A percentile compares a stretch with the other conserved stretches of the same genome.
phyloP scores from a whole-genome alignment of 2,329 filamentous ascomycete genomes.

The Neonectria punicea region DNA sequence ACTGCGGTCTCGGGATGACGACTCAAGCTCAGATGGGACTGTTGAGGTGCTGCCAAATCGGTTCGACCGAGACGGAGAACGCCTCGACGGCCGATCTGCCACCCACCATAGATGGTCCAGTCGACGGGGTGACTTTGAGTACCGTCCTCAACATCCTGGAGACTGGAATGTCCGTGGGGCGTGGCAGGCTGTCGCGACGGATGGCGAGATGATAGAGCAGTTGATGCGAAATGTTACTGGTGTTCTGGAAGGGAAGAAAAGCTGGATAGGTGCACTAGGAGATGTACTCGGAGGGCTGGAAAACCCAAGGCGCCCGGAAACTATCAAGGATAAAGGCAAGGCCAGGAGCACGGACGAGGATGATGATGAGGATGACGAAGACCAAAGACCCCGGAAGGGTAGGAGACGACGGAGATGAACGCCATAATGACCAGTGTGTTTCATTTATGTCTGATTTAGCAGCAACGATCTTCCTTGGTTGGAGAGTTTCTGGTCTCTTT shows the following conservation, averaged over 20 bases:
- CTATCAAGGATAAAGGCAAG: slow-evolving; percentile 15
- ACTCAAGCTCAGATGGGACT: slow-evolving; percentile 46
- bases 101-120: slow-evolving; percentile 45
- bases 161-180: slow-evolving; percentile 53
- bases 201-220: slow-evolving; percentile 53
- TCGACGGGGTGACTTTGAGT: slow-evolving; percentile 56
- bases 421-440: slow-evolving; percentile 37
- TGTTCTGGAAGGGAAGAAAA: slow-evolving; percentile 44
- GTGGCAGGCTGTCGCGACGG: slow-evolving; percentile 59
- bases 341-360: background rate
- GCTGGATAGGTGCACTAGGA: slow-evolving; percentile 47
- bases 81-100: slow-evolving; percentile 45
- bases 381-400: slow-evolving; percentile 24
- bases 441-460: slow-evolving; percentile 20
- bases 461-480: slow-evolving; percentile 31
- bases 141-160: slow-evolving; percentile 45
- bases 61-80: slow-evolving; percentile 57
- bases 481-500: slow-evolving; percentile 25
- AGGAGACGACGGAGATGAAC: slow-evolving; percentile 33
- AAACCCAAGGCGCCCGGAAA: slow-evolving; percentile 16
- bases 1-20: slow-evolving; percentile 30
- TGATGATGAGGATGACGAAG: slow-evolving; percentile 25
- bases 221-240: slow-evolving; percentile 42
- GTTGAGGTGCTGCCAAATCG: slow-evolving; percentile 59
- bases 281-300: slow-evolving; percentile 43